Base-by-base conservation (phyloP, 139 green algal species). In the Chlamydomonas incerta region DNA sequence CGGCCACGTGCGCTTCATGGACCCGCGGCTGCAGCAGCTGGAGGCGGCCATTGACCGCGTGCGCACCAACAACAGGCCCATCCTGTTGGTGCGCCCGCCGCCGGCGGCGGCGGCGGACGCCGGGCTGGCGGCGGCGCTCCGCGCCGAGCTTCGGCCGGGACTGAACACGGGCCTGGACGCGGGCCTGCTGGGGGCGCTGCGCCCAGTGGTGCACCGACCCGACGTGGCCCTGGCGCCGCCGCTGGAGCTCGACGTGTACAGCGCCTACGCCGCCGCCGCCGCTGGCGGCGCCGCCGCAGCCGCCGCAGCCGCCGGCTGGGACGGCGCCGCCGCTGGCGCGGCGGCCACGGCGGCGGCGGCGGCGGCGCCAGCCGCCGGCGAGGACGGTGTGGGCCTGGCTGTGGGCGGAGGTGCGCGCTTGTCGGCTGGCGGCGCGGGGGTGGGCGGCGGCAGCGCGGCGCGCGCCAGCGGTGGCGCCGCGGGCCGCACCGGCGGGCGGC, bases 21-120 rank as follows among this genome's bases (percentile, higher is more conserved):
- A 55, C 71, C 79, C 71, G 21, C 62, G 81, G 3, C 66, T 88
- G 57, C 74, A 74, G 41, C 65, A 82, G 85, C 87, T 94, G 46
- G 82, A 90, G 62, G 62, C 52, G 4, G 87, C 68, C 17, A 66
- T 94, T 41, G 92, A 94, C 23, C 87, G 87, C 4, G 92, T 92
- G 0, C 62, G 58, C 6, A 75, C 77, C n/a, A n/a, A n/a, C 17
- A 70, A 74, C 17, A 90, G 85, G n/a, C 88, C 87, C 14, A 80
- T 94, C 69, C 71, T 96, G 55, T 84, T 96, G 37, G 80, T 63
- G 55, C 46, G 41, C 35, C 66, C 33, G n/a, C 41, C 66, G 62
- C 46, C 80, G 70, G 55, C 73, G 50, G 20, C 60, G 18, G 24
- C 60, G 3, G 60, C 20, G 17, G 24, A 3, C 3, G 24, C 24